Evolutionary conservation across 768 basidiomycete genomes (phyloP).

Genomic region (Lactifluus piperatus): DNA sequence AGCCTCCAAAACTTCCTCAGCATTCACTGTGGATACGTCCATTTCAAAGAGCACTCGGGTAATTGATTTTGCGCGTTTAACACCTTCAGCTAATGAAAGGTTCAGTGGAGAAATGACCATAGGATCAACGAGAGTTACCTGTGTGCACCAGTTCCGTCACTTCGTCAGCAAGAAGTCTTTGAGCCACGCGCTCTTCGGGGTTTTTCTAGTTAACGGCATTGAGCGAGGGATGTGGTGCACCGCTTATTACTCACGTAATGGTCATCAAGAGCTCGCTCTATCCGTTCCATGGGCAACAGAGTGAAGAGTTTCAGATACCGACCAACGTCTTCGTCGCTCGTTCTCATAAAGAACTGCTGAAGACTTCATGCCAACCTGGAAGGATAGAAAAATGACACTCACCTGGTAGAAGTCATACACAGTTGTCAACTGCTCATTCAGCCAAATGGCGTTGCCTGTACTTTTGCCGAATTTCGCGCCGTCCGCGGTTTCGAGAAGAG

Average conservation of each 20-base stretch:
- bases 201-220: conserved; percentile 22
- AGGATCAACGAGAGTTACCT: conserved; percentile 25
- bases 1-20: conserved; percentile 49
- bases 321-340: conserved; percentile 20
- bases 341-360: conserved; percentile 79
- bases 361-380: neutral
- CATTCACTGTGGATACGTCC: conserved; percentile 34
- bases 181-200: conserved; percentile 38
- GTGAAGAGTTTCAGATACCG: conserved; percentile 19
- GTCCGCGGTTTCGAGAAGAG: conserved; percentile 79
- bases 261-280: conserved; percentile 12
- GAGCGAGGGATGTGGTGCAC: neutral
- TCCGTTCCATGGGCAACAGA: conserved; percentile 11
- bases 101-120: neutral
- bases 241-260: conserved; percentile 10
- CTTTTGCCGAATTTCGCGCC: conserved; percentile 98
- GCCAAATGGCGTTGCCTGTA: conserved; percentile 91
- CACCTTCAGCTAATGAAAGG: conserved; percentile 30
- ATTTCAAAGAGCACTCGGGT: conserved; percentile 39
- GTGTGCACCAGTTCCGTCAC: conserved; percentile 55
- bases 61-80: conserved; percentile 35
- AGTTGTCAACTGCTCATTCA: conserved; percentile 70
- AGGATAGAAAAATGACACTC: neutral
- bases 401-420: conserved; percentile 95
- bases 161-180: conserved; percentile 45